Percentiles rank a stretch among this genome's conserved stretches.
Conservation (phyloP, 305 asterid genomes). For the Ajuga reptans region DNA sequence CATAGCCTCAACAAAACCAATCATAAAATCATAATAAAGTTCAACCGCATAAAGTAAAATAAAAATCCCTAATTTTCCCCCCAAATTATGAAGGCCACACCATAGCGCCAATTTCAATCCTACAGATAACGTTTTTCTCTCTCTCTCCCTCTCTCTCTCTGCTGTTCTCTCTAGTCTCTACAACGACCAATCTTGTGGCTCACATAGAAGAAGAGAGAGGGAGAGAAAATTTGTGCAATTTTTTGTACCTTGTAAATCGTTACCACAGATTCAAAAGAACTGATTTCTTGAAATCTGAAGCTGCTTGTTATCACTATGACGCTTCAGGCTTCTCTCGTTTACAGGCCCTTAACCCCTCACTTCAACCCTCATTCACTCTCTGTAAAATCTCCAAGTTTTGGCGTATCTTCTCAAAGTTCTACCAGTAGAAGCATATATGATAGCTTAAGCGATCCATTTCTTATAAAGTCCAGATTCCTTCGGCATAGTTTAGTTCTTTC, state of each 20-base stretch:
- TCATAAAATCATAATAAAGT: background rate
- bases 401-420: background rate
- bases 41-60: background rate
- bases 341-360: slow-evolving; percentile 29
- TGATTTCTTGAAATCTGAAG: background rate
- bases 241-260: background rate
- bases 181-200: slow-evolving; percentile 12
- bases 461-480: slow-evolving; percentile 27
- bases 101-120: slow-evolving; percentile 27
- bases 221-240: background rate
- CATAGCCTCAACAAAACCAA: background rate
- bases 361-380: slow-evolving; percentile 22
- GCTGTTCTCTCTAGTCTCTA: background rate
- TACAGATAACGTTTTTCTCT: slow-evolving; percentile 21
- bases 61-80: slow-evolving; percentile 12
- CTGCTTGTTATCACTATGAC: slow-evolving; percentile 26
- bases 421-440: background rate
- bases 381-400: slow-evolving; percentile 12
- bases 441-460: slow-evolving; percentile 10
- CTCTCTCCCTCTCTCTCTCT: background rate
- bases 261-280: background rate
- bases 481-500: slow-evolving; percentile 28
- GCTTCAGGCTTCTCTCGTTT: slow-evolving; percentile 47
- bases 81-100: slow-evolving; percentile 29
- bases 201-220: slow-evolving; percentile 8